These are phyloP conservation scores for Moelleriella libera DNA, from an alignment of 2,329 filamentous ascomycete species.

Conservation along the genomic window DNA sequence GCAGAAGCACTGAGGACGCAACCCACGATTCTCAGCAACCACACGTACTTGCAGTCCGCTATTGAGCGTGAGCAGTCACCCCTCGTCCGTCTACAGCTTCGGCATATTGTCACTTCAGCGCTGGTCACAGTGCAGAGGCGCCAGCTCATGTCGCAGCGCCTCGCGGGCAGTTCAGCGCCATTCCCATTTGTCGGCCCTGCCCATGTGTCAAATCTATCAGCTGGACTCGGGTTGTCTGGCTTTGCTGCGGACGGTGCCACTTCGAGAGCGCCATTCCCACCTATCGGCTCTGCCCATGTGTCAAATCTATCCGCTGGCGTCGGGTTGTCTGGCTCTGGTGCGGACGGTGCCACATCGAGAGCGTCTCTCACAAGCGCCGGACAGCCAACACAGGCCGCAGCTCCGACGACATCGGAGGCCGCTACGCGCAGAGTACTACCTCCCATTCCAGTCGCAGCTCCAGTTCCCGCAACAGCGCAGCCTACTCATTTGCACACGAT, in stretches of 20 bases:
- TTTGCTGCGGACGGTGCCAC: no score
- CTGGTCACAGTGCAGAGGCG: conserved; percentile 30
- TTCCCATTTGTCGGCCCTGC: background rate
- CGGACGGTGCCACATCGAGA: no score
- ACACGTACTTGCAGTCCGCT: conserved; percentile 31
- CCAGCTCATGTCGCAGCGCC: conserved; percentile 17
- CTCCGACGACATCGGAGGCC: background rate
- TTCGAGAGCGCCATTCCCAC: background rate
- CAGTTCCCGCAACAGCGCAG: conserved; percentile 6
- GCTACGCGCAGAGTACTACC: no score
- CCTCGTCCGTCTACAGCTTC: conserved; percentile 30
- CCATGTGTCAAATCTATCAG: no score
- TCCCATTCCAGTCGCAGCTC: background rate
- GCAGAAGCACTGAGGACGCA: conserved; percentile 30
- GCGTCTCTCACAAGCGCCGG: no score
- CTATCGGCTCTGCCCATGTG: no score
- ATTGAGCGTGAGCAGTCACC: conserved; percentile 38
- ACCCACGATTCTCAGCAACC: conserved; percentile 33
- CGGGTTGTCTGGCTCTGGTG: no score
- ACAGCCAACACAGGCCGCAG: background rate
- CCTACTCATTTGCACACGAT: conserved; percentile 7
- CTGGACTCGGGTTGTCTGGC: no score
- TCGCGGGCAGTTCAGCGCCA: background rate
- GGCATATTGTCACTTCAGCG: conserved; percentile 32
- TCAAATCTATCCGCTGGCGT: no score